Percentiles rank a stretch among this genome's conserved stretches.
Evolutionary conservation across 306 rosid genomes (phyloP).

Genomic region (Phaseolus lunatus): DNA sequence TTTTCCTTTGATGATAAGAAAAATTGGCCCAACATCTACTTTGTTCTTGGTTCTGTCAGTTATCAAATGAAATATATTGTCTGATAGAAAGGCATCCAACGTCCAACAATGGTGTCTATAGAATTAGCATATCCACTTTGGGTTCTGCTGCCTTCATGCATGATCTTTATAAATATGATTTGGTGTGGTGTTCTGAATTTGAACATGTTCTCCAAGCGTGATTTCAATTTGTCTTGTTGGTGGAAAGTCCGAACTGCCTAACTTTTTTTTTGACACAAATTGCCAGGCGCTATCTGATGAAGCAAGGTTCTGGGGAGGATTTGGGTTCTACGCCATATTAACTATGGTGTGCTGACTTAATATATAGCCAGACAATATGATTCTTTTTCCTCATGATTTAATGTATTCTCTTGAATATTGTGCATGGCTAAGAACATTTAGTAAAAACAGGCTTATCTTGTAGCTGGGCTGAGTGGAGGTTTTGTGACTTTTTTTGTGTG

Average conservation of each 20-base stretch:
- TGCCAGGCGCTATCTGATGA: conserved; percentile 80
- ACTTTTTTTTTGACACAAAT: conserved; percentile 44
- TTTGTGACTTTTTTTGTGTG: conserved; percentile 72
- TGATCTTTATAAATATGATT: conserved; percentile 20
- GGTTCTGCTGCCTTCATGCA: conserved; percentile 6
- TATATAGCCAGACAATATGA: conserved; percentile 6
- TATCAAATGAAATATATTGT: conserved; percentile 22
- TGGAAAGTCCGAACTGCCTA: conserved; percentile 30
- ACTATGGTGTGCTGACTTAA: conserved; percentile 68
- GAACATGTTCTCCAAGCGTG: conserved; percentile 25
- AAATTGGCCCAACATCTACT: neutral
- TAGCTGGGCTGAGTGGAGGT: conserved; percentile 91
- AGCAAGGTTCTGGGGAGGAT: conserved; percentile 97
- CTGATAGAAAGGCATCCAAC: conserved; percentile 11
- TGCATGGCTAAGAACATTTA: conserved; percentile 54
- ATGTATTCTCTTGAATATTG: conserved; percentile 25
- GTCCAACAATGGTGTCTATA: neutral
- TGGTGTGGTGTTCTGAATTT: conserved; percentile 27
- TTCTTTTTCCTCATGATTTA: conserved; percentile 24
- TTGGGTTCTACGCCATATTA: conserved; percentile 75
- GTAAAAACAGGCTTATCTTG: conserved; percentile 84
- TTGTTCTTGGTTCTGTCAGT: conserved; percentile 23
- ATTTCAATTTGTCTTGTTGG: conserved; percentile 31
- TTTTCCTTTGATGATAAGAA: conserved; percentile 28
- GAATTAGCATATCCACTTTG: conserved; percentile 28